Conservation (phyloP, 495 filamentous ascomycete species). For the Penicillium crystallinum region DNA sequence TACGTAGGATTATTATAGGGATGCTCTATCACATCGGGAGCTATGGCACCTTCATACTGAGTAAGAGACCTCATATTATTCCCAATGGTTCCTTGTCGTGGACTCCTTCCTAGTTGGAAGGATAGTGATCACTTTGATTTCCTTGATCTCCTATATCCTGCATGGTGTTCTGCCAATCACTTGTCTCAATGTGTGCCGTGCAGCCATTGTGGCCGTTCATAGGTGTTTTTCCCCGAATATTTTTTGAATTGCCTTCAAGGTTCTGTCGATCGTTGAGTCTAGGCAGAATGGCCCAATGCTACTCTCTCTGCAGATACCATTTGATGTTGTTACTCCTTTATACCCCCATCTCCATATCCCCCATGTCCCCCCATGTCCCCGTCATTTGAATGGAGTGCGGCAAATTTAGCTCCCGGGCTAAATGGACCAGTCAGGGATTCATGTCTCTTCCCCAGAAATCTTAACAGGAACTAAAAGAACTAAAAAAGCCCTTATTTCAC, state of each 20-base stretch:
- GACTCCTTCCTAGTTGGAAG: too few relatives aligned
- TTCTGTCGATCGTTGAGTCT: not conserved
- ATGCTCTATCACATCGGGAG: too few relatives aligned
- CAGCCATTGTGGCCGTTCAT: not conserved
- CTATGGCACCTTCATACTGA: too few relatives aligned
- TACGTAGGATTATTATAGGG: not conserved
- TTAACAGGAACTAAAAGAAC: not conserved
- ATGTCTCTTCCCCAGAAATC: not conserved
- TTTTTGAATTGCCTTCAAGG: not conserved
- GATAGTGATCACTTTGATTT: too few relatives aligned
- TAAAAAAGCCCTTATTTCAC: not conserved
- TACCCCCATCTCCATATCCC: too few relatives aligned
- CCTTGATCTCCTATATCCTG: not conserved
- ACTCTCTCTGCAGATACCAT: too few relatives aligned
- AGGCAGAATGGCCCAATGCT: too few relatives aligned
- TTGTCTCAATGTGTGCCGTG: not conserved
- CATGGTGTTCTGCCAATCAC: not conserved
- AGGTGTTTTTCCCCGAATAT: not conserved
- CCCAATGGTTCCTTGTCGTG: too few relatives aligned
- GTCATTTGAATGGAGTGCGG: too few relatives aligned
- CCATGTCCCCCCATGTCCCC: too few relatives aligned
- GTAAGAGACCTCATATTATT: too few relatives aligned
- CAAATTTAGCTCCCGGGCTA: not conserved
- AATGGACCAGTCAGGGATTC: not conserved
- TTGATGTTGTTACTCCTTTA: too few relatives aligned